Evolutionary conservation across 1,139 yeast species (phyloP), one percentile per base, ranked within the genome.

Genomic region (Hyphopichia pseudoburtonii): DNA sequence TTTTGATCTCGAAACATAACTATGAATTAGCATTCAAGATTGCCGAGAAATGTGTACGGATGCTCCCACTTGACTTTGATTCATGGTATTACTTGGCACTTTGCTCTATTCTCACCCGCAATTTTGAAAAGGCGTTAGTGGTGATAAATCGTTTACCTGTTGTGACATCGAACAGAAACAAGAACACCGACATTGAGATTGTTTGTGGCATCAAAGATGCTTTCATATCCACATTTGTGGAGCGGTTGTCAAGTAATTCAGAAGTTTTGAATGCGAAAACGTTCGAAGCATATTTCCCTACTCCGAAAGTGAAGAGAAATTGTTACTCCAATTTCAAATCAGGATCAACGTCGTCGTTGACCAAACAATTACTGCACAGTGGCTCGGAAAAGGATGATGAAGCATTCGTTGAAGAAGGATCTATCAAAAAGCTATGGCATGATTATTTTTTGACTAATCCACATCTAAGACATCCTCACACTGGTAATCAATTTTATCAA

Each of bases 21-120:
- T 62, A 51, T 43, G 41, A 37, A 1, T 39, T 50, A 10, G 76
- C 76, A 0, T 42, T 62, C 37, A 42, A 44, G 3, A 46, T 69
- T 14, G 65, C 75, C 10, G 50, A 62, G 36, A 54, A 52, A 17
- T 54, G 67, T 15, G 57, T 69, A 8, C 45, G 54, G 22, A 54
- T 68, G 4, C 48, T 70, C 25, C 75, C 75, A 5, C 56, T 69
- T 28, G 76, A 70, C 42, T 70, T 62, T 39, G 75, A 70, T 23
- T 56, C 66, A 31, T 70, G 76, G 76, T 62, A 54, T 45, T 49
- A 53, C 28, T 51, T 70, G 26, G 55, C 66, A 3, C 50, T 69
- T 25, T 57, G 69, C 41, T 65, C 69, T 41, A 50, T 67, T 11
- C 45, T 70, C 32, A 44, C 40, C 2, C 53, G 54, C n/a, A 57